Conservation (phyloP, 108 stramenopile genomes). For the Fragilaria crotonensis region DNA sequence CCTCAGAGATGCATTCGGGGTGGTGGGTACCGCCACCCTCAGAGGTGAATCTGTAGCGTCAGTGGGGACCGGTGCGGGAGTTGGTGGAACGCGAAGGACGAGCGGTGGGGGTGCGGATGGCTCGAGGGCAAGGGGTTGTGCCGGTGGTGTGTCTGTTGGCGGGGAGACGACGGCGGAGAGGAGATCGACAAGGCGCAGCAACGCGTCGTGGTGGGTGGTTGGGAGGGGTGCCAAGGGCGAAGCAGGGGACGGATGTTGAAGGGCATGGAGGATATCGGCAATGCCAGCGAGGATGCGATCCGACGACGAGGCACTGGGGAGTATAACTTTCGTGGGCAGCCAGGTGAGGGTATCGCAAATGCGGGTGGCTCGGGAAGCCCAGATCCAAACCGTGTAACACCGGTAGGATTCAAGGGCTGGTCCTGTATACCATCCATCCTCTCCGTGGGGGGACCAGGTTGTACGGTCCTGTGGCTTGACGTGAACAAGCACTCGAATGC, state of each 20-base stretch:
- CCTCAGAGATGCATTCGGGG: too few species aligned
- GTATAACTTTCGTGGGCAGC: not conserved
- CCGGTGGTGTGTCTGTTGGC: not conserved
- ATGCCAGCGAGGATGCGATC: not conserved
- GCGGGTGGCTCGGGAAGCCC: too few species aligned
- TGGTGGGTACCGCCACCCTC: too few species aligned
- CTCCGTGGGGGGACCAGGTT: too few species aligned
- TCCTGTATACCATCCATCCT: too few species aligned
- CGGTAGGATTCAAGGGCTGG: conserved; percentile 42
- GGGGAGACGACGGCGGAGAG: not conserved
- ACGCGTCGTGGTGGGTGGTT: not conserved
- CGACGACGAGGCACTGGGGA: not conserved
- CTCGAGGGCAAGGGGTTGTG: not conserved
- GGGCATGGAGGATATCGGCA: not conserved
- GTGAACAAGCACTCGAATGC: conserved; percentile 33
- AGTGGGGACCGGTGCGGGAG: too few species aligned
- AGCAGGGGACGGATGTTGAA: not conserved
- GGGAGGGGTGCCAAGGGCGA: not conserved
- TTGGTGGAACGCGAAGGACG: too few species aligned
- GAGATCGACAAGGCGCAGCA: too few species aligned
- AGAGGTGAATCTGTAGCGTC: too few species aligned
- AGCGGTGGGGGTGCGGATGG: not conserved
- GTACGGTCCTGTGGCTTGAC: too few species aligned
- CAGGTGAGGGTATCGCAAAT: not conserved
- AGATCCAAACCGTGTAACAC: conserved; percentile 17